These are phyloP conservation scores for Hortaea sp. DNA, from an alignment of 2,329 filamentous ascomycete genomes.

Conservation along the genomic window DNA sequence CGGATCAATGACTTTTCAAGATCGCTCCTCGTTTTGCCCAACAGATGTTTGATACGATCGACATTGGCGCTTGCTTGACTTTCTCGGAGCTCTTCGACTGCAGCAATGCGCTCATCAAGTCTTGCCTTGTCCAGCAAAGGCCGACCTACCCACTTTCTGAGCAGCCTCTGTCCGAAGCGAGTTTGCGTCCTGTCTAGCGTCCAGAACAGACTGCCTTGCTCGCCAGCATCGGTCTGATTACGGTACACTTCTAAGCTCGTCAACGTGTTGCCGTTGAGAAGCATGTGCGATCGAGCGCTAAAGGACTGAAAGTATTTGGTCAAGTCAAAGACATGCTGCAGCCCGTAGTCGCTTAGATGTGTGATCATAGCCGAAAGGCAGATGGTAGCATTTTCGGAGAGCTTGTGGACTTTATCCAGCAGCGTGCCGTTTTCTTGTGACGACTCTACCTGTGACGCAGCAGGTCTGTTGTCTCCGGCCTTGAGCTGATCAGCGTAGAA, in stretches of 20 bases:
- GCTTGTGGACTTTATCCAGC: constrained; percentile 73
- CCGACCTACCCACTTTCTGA: constrained; percentile 90
- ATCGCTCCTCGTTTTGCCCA: constrained; percentile 65
- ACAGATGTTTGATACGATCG: constrained; percentile 62
- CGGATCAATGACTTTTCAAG: constrained; percentile 87
- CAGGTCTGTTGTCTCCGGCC: constrained; percentile 22
- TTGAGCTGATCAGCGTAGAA: constrained; percentile 88
- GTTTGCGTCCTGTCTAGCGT: constrained; percentile 87
- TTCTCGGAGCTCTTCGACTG: constrained; percentile 76
- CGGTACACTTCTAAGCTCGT: constrained; percentile 92
- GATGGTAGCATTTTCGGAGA: constrained; percentile 78
- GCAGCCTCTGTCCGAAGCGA: constrained; percentile 73
- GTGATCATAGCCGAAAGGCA: constrained; percentile 95
- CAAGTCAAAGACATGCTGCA: constrained; percentile 90
- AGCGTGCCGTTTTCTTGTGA: constrained; percentile 44
- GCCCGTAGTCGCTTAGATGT: constrained; percentile 80
- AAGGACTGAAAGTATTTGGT: constrained; percentile 98
- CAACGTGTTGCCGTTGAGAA: constrained; percentile 87
- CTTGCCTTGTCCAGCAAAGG: constrained; percentile 67
- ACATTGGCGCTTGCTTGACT: constrained; percentile 56
- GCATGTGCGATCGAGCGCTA: constrained; percentile 87
- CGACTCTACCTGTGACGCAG: constrained; percentile 32
- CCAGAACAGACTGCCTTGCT: constrained; percentile 90
- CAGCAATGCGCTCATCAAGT: constrained; percentile 69
- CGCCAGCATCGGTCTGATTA: constrained; percentile 78